Evolutionary conservation across 2,329 filamentous ascomycete species (phyloP).

Genomic region (Geoglossum cookeanum): DNA sequence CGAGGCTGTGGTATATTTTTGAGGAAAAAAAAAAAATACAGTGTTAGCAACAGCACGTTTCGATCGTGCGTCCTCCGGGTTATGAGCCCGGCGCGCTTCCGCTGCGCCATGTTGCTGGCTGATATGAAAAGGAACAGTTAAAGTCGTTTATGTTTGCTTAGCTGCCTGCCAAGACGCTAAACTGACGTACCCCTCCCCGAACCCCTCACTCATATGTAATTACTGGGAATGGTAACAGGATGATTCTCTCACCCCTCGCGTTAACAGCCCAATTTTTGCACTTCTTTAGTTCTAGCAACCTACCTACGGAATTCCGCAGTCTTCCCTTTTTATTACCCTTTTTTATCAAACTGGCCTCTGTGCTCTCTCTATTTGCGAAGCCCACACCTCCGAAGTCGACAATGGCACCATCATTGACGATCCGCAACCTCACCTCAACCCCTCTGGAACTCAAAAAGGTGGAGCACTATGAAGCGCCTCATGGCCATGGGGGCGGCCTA

Average conservation of each 20-base stretch:
- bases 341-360: neutral
- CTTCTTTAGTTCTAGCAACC: too few relatives aligned
- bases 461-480: conserved; percentile 44
- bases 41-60: conserved; percentile 3
- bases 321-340: neutral
- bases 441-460: conserved; percentile 53
- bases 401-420: conserved; percentile 31
- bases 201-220: neutral
- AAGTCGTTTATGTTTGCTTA: neutral
- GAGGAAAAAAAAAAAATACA: neutral
- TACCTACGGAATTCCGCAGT: too few relatives aligned
- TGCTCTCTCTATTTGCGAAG: neutral
- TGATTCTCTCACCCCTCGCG: neutral
- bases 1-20: neutral
- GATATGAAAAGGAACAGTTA: neutral
- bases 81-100: conserved; percentile 7
- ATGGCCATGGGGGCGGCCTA: conserved; percentile 16
- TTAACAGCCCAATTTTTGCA: neutral
- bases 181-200: neutral
- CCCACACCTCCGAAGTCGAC: neutral
- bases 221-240: too few relatives aligned
- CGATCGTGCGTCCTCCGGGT: conserved; percentile 6
- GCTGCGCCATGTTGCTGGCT: conserved; percentile 6
- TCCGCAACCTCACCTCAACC: conserved; percentile 65
- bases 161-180: neutral